Percentiles rank a stretch among this genome's conserved stretches.
Evolutionary conservation across 2,329 filamentous ascomycete genomes (phyloP).

Genomic region (Didymella sp.): DNA sequence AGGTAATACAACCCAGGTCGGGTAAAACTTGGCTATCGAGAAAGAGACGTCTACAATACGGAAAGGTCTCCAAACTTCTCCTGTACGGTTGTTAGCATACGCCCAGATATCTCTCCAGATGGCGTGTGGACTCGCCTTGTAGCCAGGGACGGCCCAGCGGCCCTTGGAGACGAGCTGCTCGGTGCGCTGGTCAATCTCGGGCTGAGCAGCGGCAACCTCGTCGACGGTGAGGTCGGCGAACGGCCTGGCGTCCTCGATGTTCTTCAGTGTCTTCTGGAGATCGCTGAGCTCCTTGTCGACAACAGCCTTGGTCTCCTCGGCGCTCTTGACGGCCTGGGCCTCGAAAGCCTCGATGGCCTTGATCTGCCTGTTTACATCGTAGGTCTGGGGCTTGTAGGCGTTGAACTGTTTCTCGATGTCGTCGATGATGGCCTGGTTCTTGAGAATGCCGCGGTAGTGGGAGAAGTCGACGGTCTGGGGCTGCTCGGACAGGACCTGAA

Average conservation of each 20-base stretch:
- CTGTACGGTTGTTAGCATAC: slow-evolving; percentile 66
- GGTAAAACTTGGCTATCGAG: slow-evolving; percentile 39
- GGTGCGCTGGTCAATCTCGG: slow-evolving; percentile 98
- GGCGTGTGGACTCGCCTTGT: slow-evolving; percentile 76
- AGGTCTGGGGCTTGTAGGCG: slow-evolving; percentile 88
- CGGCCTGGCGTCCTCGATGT: slow-evolving; percentile 94
- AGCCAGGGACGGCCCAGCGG: slow-evolving; percentile 96
- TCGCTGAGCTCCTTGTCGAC: slow-evolving; percentile 95
- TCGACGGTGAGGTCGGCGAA: slow-evolving; percentile 98
- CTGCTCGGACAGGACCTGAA: slow-evolving; percentile 82
- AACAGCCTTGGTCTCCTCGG: slow-evolving; percentile 93
- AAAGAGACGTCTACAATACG: slow-evolving; percentile 72
- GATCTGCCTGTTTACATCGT: slow-evolving; percentile 91
- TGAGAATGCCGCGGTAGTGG: slow-evolving; percentile 88
- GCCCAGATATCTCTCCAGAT: background rate
- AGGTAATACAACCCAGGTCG: slow-evolving; percentile 49
- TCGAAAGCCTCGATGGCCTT: slow-evolving; percentile 99
- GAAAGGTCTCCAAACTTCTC: slow-evolving; percentile 99
- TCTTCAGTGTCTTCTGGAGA: slow-evolving; percentile 91
- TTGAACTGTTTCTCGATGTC: slow-evolving; percentile 97
- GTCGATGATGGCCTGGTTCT: slow-evolving; percentile 94
- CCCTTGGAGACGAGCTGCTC: slow-evolving; percentile 94
- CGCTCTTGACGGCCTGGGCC: slow-evolving; percentile 95
- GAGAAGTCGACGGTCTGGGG: slow-evolving; percentile 89
- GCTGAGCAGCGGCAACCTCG: slow-evolving; percentile 90